Evolutionary conservation across 2,329 filamentous ascomycete genomes (phyloP).

Genomic region (Cladobotryum protrusum): DNA sequence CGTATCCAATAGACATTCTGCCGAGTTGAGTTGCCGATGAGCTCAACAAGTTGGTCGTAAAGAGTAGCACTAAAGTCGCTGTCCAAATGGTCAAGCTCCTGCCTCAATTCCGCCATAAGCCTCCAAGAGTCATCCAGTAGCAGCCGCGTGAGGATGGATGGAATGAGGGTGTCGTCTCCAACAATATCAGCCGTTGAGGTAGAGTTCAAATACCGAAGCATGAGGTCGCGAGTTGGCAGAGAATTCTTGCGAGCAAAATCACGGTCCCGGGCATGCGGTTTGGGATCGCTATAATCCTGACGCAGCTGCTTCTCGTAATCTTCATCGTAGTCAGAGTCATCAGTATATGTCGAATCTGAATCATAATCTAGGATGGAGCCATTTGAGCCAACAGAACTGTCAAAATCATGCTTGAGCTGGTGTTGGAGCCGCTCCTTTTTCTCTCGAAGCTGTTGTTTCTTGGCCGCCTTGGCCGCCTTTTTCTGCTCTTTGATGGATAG

Average conservation of each 20-base stretch:
- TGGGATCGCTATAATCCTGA: constrained; percentile 9
- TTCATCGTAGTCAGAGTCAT: constrained; percentile 18
- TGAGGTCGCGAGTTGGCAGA: constrained; percentile 17
- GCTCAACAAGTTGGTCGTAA: constrained; percentile 19
- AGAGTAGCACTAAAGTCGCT: constrained; percentile 20
- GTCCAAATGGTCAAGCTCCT: constrained; percentile 21
- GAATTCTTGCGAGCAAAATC: constrained; percentile 24
- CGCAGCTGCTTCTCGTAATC: constrained; percentile 10
- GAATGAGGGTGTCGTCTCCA: constrained; percentile 12
- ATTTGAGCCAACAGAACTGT: not conserved
- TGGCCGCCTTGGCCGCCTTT: constrained; percentile 6
- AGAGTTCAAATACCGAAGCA: constrained; percentile 17
- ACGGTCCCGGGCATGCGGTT: constrained; percentile 12
- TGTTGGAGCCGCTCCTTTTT: too few relatives aligned
- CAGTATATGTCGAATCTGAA: constrained; percentile 8
- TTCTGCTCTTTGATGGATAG: constrained; percentile 14
- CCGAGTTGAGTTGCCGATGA: constrained; percentile 18
- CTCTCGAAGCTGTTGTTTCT: too few relatives aligned
- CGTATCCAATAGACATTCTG: constrained; percentile 20
- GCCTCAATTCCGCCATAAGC: constrained; percentile 20
- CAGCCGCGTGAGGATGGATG: constrained; percentile 15
- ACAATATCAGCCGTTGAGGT: constrained; percentile 10
- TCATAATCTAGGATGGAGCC: constrained; percentile 4
- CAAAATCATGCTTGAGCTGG: too few relatives aligned
- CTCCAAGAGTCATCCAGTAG: constrained; percentile 15